Evolutionary conservation across 495 filamentous ascomycete species (phyloP).

Genomic region (Chaetomidium leptoderma): DNA sequence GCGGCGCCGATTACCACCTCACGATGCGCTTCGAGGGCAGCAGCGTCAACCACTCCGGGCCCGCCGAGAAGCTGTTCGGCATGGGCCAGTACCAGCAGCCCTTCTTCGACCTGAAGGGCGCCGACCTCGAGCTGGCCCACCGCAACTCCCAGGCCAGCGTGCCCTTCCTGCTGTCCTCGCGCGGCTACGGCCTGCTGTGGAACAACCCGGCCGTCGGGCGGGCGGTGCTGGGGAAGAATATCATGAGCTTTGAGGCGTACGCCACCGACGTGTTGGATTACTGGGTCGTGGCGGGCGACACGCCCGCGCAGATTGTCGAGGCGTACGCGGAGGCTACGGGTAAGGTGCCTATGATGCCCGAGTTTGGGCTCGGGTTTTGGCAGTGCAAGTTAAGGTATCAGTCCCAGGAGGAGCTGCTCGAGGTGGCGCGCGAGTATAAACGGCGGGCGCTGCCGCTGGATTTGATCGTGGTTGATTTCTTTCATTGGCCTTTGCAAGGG

Average conservation of each 20-base stretch:
- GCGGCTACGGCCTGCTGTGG: constrained; percentile 57
- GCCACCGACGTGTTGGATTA: constrained; percentile 53
- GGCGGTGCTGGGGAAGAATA: constrained; percentile 52
- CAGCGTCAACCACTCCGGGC: constrained; percentile 42
- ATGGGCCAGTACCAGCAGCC: constrained; percentile 63
- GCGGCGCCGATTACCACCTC: constrained; percentile 45
- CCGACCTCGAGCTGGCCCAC: constrained; percentile 56
- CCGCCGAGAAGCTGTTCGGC: constrained; percentile 54
- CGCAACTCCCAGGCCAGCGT: constrained; percentile 58
- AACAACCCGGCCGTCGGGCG: constrained; percentile 55
- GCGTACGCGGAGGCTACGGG: constrained; percentile 50
- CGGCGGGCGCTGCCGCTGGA: constrained; percentile 49
- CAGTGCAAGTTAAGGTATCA: constrained; percentile 58
- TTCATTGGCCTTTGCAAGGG: constrained; percentile 58
- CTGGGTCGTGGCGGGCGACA: constrained; percentile 55
- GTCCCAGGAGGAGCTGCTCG: constrained; percentile 54
- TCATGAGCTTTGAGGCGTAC: constrained; percentile 56
- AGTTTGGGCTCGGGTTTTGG: constrained; percentile 60
- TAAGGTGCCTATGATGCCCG: constrained; percentile 57
- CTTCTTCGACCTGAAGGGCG: constrained; percentile 52
- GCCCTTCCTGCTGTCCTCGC: constrained; percentile 51
- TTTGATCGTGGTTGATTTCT: constrained; percentile 58
- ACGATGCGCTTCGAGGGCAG: constrained; percentile 48
- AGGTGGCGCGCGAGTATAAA: constrained; percentile 52
- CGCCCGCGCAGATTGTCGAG: constrained; percentile 49